Conservation (phyloP, 2,329 filamentous ascomycete species). For the Cytospora piceicola region DNA sequence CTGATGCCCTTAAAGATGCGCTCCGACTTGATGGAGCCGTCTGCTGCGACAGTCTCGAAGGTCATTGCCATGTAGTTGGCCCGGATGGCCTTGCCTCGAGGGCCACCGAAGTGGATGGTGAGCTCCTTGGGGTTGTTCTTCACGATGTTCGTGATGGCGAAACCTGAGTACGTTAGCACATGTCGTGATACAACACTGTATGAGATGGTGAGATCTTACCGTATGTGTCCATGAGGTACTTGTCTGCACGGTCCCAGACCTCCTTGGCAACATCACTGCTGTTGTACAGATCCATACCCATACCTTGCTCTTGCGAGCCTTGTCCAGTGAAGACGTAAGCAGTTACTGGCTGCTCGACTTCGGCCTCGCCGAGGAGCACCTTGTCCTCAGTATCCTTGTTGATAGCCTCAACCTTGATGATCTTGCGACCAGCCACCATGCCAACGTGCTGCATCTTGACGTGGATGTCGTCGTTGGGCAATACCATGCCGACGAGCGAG, state of each 20-base stretch:
- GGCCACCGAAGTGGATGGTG: conserved; percentile 96
- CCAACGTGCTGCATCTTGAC: conserved; percentile 96
- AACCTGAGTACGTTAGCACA: conserved; percentile 56
- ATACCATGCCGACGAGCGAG: conserved; percentile 95
- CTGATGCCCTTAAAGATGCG: conserved; percentile 99
- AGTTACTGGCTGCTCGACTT: conserved; percentile 96
- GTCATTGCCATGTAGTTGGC: conserved; percentile 99
- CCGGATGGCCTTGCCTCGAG: conserved; percentile 93
- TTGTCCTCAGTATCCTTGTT: conserved; percentile 97
- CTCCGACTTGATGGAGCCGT: conserved; percentile 95
- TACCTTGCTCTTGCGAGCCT: conserved; percentile 97
- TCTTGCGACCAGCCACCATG: conserved; percentile 98
- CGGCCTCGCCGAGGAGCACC: conserved; percentile 90
- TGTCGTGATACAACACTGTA: background rate
- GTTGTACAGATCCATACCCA: conserved; percentile 98
- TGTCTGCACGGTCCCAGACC: conserved; percentile 97
- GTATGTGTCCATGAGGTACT: conserved; percentile 98
- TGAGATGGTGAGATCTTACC: conserved; percentile 57
- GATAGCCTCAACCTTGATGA: conserved; percentile 96
- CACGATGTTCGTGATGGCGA: conserved; percentile 98
- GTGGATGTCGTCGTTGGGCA: conserved; percentile 92
- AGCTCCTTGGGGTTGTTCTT: conserved; percentile 99
- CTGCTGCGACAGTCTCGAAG: conserved; percentile 93
- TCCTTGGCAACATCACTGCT: conserved; percentile 94
- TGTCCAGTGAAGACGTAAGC: conserved; percentile 98